Percentiles rank a stretch among this genome's conserved stretches.
Evolutionary conservation across 2,329 filamentous ascomycete genomes (phyloP).

Genomic region (Reticulascus tulasneorum): DNA sequence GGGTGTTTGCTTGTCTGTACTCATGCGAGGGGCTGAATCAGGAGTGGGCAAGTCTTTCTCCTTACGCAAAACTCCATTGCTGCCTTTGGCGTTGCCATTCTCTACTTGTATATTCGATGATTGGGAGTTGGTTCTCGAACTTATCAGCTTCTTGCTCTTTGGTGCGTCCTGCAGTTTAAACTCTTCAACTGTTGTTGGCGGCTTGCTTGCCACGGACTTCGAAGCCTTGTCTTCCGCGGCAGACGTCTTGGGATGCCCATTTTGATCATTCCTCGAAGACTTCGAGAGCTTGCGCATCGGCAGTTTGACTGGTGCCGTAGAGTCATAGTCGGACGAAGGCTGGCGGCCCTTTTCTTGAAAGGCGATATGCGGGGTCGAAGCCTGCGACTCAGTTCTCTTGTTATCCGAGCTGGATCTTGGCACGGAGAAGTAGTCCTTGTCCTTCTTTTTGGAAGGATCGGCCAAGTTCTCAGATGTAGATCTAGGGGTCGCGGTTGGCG

Average conservation of each 20-base stretch:
- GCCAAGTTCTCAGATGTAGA: conserved; percentile 44
- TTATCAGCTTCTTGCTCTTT: conserved; percentile 50
- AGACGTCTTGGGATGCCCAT: conserved; percentile 20
- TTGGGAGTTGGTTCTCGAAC: conserved; percentile 41
- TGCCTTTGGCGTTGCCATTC: conserved; percentile 27
- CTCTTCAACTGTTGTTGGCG: conserved; percentile 44
- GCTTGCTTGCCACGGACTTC: conserved; percentile 30
- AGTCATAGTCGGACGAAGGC: conserved; percentile 56
- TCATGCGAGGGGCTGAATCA: conserved; percentile 30
- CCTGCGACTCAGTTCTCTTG: conserved; percentile 45
- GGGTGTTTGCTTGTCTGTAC: too few relatives aligned
- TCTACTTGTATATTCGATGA: conserved; percentile 35
- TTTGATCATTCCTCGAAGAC: conserved; percentile 27
- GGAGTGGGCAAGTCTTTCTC: conserved; percentile 27
- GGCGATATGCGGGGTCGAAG: conserved; percentile 80
- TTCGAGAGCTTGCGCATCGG: conserved; percentile 46
- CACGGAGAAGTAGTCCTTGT: conserved; percentile 58
- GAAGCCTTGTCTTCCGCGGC: conserved; percentile 32
- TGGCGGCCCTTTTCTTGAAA: conserved; percentile 80
- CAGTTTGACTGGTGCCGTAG: conserved; percentile 38
- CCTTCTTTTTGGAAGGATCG: conserved; percentile 43
- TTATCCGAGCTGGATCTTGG: conserved; percentile 39
- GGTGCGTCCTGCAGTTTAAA: conserved; percentile 82
- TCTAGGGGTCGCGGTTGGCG: conserved; percentile 49
- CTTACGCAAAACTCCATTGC: conserved; percentile 31